Base-by-base conservation (phyloP, 768 basidiomycete genomes). In the Termitomyces titanicus region DNA sequence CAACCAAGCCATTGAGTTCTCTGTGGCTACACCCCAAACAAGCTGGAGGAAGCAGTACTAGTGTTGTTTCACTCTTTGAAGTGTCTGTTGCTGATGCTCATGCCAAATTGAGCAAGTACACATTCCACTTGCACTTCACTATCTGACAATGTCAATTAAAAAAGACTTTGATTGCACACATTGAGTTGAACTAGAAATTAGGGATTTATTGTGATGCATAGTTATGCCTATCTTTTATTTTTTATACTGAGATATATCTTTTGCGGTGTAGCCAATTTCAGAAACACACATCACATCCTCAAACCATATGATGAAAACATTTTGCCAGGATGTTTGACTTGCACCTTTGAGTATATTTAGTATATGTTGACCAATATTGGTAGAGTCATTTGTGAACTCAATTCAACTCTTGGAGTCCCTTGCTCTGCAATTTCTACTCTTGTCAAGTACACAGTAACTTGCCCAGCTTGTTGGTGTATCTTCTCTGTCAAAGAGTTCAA, bases 401-500 rank as follows among this genome's bases (percentile, higher is more conserved):
- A 39, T 18, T 39, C 5, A 13, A 39, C 38, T 11, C 38, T 39
- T 18, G 38, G 38, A 13, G 18, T 39, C 38, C 38, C 38, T 15
- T 13, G 12, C 12, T 13, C 18, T 18, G 38, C 38, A 13, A 13
- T 39, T 39, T 18, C 18, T 13, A 18, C 18, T 13, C 38, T 39
- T 18, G 31, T 20, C 47, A 49, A 12, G 17, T 12, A 37, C 48
- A 37, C 50, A 18, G 24, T 29, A 7, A 38, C 38, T 10, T 51
- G 50, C 50, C 10, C 20, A 15, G 50, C 50, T 10, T 51, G 50
- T 25, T 12, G n/a, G 10, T 51, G 50, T 29, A 20, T 51, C 3
- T 51, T 40, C 27, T 51, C 50, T n/a, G 20, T 51, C 18, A 37
- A 51, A 25, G 50, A 37, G 12, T 51, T 39, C 37, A 31, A 51